Conservation (phyloP, 2,329 filamentous ascomycete species). For the Fusarium irregulare region DNA sequence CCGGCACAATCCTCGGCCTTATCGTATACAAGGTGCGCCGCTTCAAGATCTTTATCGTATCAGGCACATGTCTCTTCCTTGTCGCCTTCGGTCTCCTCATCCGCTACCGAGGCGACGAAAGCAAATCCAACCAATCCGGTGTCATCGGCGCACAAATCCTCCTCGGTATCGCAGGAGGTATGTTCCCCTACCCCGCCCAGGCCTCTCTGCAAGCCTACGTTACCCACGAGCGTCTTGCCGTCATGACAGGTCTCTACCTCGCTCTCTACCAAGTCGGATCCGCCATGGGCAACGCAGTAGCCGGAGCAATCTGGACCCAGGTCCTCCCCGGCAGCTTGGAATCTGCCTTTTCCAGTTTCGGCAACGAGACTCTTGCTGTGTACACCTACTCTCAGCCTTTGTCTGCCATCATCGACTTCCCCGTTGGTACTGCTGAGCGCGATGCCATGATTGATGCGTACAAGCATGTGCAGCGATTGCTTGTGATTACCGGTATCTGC, state of each 20-base stretch:
- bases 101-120: conserved; percentile 66
- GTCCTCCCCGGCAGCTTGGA: conserved; percentile 61
- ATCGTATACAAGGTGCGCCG: conserved; percentile 68
- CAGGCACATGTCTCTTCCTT: conserved; percentile 69
- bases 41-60: conserved; percentile 72
- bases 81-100: conserved; percentile 75
- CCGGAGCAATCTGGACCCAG: conserved; percentile 72
- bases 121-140: conserved; percentile 59
- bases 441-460: conserved; percentile 58
- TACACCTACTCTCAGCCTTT: conserved; percentile 55
- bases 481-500: conserved; percentile 62
- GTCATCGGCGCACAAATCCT: conserved; percentile 72
- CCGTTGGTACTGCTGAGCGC: conserved; percentile 58
- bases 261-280: conserved; percentile 72
- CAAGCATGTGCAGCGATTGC: conserved; percentile 59
- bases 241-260: conserved; percentile 72
- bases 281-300: conserved; percentile 69
- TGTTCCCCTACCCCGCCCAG: conserved; percentile 66
- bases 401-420: conserved; percentile 48
- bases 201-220: conserved; percentile 57
- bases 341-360: conserved; percentile 48
- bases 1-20: conserved; percentile 66
- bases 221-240: conserved; percentile 66
- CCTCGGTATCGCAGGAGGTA: conserved; percentile 71
- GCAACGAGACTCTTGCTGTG: conserved; percentile 53